Base-by-base conservation (phyloP, 805 yeast genomes). In the Teunomyces pallodes region DNA sequence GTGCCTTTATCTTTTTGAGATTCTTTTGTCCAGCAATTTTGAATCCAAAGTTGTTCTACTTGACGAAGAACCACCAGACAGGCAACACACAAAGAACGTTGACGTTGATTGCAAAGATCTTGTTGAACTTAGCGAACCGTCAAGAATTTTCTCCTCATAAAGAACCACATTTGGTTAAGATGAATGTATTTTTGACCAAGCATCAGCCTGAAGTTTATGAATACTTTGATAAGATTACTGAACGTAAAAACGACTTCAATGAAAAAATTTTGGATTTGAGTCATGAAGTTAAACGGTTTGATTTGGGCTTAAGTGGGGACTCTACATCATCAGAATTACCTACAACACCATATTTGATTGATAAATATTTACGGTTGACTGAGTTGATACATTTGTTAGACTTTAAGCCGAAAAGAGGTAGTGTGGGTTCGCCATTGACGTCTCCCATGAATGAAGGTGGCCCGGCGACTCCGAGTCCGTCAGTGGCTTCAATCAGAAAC, bases 11-110 rank as follows among this genome's bases (percentile, higher is more conserved):
- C 9, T 94, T 92, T 62, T 68, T 92, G 50, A 55, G 77, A 48
- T 73, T 73, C 64, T 79, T 90, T 54, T 90, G 97, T 58, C 98
- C 99, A 0, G 96, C 96, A 0, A 79, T 92, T 27, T 68, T 94
- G 60, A 91, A 90, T 58, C 99, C 99, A 0, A 90, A 89, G 58
- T 65, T 91, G 43, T 90, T 90, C 63, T 83, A 84, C 51, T 70
- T 94, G 43, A 80, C 89, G 0, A 76, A 80, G 45, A 74, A 79
- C 32, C 92, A 87, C 55, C 89, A 90, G 50, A 76, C 83, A 7
- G 89, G 90, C 1, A 74, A 75, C 9, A 75, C 83, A 1, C 91
- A 90, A 54, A 75, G 96, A 50, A 86, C 96, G 0, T 66, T 92
- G 41, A 90, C 96, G 0, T 66, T 91, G 17, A 73, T 91, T 4